Base-by-base conservation (phyloP, 2,329 filamentous ascomycete species). In the Xylaria sp. region DNA sequence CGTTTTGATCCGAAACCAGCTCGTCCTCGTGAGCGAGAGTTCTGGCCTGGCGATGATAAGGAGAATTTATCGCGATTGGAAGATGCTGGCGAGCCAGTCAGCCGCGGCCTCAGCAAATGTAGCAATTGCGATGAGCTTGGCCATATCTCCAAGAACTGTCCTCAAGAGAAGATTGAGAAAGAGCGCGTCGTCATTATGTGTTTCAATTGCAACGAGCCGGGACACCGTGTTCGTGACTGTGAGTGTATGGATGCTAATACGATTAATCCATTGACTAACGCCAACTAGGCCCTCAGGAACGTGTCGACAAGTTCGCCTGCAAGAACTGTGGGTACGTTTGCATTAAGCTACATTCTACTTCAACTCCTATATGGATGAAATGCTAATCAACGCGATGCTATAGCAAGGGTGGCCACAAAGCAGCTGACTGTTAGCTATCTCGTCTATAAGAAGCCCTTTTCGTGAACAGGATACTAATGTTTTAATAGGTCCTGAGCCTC, bases 201-300 rank as follows among this genome's bases (percentile, higher is more conserved):
- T 78, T 86, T 83, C 81, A 91, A 93, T 81, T 93, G 91, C 72
- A 81, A 85, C 3, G 84, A 85, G 48, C 80, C 84, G 31, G 91
- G 90, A 10, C 91, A 93, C 75, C 90, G 91, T 67, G 81, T 90
- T 61, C 89, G 91, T 61, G 90, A 94, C 73, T 94, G 91, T 89
- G 75, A 80, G 86, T 81, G 63, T n/a, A n/a, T 18, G 8, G 23
- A 52, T 48, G 3, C 48, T n/a, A 5, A 13, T 58, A 10, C 9
- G 13, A 44, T 46, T 63, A 31, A 58, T 65, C 20, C 28, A 34
- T 31, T 64, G 44, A 69, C 71, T 74, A 72, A 75, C 66, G 39
- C 50, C 18, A 5, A 61, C 10, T 66, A 89, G 88, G 89, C 74
- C 84, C 87, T 3, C 80, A 83, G n/a, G 87, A 88, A 28, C 88